phyloP scores from a whole-genome alignment of 2,329 filamentous ascomycete genomes.

The Cadophora sp. region DNA sequence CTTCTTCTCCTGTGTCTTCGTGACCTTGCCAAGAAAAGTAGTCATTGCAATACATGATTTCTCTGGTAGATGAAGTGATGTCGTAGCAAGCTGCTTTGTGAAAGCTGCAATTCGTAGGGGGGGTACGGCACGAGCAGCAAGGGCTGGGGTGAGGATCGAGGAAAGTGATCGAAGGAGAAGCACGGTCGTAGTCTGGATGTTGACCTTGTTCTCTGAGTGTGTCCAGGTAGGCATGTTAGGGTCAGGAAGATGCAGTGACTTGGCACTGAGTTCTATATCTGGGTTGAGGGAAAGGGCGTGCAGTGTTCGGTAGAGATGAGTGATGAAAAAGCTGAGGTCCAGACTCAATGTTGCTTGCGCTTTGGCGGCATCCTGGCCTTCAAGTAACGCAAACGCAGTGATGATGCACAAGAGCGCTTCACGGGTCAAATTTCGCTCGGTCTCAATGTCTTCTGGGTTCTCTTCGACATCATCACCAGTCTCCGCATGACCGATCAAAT shows the following conservation, averaged over 20 bases:
- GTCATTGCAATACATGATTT: constrained; percentile 85
- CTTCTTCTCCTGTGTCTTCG: constrained; percentile 82
- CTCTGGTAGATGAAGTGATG: constrained; percentile 85
- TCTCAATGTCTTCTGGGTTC: constrained; percentile 56
- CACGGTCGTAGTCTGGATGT: constrained; percentile 93
- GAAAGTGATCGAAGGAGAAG: constrained; percentile 88
- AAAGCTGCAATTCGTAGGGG: constrained; percentile 90
- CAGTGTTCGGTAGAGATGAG: constrained; percentile 88
- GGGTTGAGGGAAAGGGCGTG: constrained; percentile 80
- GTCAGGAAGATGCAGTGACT: constrained; percentile 74
- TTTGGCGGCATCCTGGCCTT: constrained; percentile 90
- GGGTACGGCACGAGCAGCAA: constrained; percentile 76
- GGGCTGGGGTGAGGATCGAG: constrained; percentile 77
- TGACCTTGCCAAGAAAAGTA: constrained; percentile 77
- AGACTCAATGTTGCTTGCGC: constrained; percentile 82
- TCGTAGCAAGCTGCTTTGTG: constrained; percentile 85
- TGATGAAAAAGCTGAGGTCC: constrained; percentile 94
- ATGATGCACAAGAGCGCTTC: constrained; percentile 93
- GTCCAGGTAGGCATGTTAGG: constrained; percentile 58
- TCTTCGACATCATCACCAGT: constrained; percentile 55
- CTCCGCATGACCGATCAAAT: constrained; percentile 82
- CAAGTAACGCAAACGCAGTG: constrained; percentile 94
- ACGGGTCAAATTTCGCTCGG: constrained; percentile 76
- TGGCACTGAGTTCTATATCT: constrained; percentile 82
- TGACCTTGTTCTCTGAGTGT: constrained; percentile 73